A percentile compares a stretch with the other conserved stretches of the same genome.
Evolutionary conservation across 257 asterid species (phyloP).

Genomic region (Hygrophila difformis): DNA sequence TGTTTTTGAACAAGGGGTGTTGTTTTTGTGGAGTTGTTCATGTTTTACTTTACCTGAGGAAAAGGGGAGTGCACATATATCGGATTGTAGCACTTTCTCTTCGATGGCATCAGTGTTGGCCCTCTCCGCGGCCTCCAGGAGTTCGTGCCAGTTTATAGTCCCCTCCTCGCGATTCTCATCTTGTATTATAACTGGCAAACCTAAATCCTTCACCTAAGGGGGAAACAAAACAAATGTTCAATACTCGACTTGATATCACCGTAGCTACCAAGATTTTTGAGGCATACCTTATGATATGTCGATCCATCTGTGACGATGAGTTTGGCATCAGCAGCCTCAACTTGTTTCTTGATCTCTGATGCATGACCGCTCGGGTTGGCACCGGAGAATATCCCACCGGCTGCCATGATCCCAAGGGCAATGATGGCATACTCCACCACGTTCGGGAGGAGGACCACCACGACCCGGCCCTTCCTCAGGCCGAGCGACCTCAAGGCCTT

Average conservation of each 20-base stretch:
- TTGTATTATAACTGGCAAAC: conserved; percentile 60
- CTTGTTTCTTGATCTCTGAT: conserved; percentile 81
- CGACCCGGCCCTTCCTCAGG: conserved; percentile 67
- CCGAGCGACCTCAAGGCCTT: conserved; percentile 86
- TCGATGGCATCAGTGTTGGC: conserved; percentile 36
- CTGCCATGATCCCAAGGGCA: conserved; percentile 92
- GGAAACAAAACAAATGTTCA: background rate
- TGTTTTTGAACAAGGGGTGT: no score
- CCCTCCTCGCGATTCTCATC: conserved; percentile 71
- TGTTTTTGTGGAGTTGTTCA: no score
- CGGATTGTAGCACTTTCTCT: conserved; percentile 53
- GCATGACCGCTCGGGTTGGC: conserved; percentile 71
- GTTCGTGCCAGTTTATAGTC: conserved; percentile 61
- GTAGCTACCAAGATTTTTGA: no score
- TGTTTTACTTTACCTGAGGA: conserved; percentile 90
- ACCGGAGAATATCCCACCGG: conserved; percentile 86
- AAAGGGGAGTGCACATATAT: conserved; percentile 86
- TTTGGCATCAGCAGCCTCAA: conserved; percentile 78
- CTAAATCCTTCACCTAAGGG: conserved; percentile 69
- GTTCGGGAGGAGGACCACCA: conserved; percentile 74
- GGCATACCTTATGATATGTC: conserved; percentile 57
- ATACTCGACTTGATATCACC: no score
- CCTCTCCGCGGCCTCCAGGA: conserved; percentile 77
- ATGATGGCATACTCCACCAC: conserved; percentile 64
- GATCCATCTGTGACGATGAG: conserved; percentile 74